Conservation (phyloP, 1,284 basidiomycete species). For the Peniophora sp. region DNA sequence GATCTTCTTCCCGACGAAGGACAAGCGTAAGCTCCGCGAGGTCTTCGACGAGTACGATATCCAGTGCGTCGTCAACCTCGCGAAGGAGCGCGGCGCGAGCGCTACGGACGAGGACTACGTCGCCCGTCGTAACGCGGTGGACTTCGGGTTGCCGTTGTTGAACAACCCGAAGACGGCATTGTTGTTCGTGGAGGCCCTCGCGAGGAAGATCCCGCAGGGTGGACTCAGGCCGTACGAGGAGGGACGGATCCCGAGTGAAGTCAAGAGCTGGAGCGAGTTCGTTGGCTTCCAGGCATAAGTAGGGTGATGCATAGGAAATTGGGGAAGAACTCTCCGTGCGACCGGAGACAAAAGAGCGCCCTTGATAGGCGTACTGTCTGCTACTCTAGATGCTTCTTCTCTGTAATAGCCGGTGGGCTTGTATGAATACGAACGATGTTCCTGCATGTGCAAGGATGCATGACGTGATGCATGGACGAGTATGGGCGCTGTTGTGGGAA, state of each 20-base stretch:
- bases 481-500: no score
- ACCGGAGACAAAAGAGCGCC: neutral
- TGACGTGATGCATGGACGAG: no score
- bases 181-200: constrained; percentile 88
- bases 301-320: neutral
- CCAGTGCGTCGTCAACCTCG: constrained; percentile 92
- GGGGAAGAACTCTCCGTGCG: no score
- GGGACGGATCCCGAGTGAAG: constrained; percentile 89
- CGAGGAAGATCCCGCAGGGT: constrained; percentile 81
- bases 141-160: constrained; percentile 85
- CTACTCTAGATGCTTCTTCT: no score
- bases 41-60: constrained; percentile 95
- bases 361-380: no score
- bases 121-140: constrained; percentile 85
- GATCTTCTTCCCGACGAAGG: constrained; percentile 95
- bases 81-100: constrained; percentile 72
- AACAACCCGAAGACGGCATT: constrained; percentile 89
- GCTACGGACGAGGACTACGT: constrained; percentile 95
- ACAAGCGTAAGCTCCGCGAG: constrained; percentile 92
- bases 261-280: constrained; percentile 87
- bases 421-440: no score
- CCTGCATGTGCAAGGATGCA: no score
- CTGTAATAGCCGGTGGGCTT: no score
- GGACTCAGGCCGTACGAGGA: constrained; percentile 81
- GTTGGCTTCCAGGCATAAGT: constrained; percentile 59